phyloP scores from a whole-genome alignment of 2,329 filamentous ascomycete species.

The Exophiala bonariae region DNA sequence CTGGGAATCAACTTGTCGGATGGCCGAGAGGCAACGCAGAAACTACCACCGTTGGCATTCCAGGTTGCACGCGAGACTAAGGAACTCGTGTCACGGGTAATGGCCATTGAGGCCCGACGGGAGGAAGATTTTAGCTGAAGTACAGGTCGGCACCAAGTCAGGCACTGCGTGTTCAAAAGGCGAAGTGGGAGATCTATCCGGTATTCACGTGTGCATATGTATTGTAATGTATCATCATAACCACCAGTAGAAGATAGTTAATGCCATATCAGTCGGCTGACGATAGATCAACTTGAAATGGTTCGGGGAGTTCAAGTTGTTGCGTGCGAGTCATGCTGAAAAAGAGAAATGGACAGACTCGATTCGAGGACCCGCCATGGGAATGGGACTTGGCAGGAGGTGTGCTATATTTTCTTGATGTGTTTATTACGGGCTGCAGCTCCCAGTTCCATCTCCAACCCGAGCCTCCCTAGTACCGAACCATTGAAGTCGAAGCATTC shows the following conservation, averaged over 20 bases:
- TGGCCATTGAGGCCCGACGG: slow-evolving; percentile 35
- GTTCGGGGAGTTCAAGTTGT: too few species aligned
- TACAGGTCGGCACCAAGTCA: neutral
- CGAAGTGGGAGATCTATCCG: neutral
- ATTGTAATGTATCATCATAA: slow-evolving; percentile 11
- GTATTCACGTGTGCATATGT: slow-evolving; percentile 4
- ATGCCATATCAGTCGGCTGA: neutral
- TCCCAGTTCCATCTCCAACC: too few species aligned
- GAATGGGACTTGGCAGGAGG: too few species aligned
- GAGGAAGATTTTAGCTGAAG: slow-evolving; percentile 34
- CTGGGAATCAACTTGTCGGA: slow-evolving; percentile 60
- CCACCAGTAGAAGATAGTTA: neutral
- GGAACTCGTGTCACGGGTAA: slow-evolving; percentile 60
- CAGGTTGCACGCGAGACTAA: slow-evolving; percentile 81
- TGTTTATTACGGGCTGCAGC: too few species aligned
- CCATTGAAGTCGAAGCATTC: too few species aligned
- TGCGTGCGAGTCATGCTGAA: too few species aligned
- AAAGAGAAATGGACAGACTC: too few species aligned
- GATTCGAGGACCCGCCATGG: too few species aligned
- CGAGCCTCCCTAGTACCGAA: too few species aligned
- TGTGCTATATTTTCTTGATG: too few species aligned
- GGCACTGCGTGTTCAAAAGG: neutral
- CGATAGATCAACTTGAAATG: too few species aligned
- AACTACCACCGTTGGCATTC: slow-evolving; percentile 80
- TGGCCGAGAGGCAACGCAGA: slow-evolving; percentile 61